Evolutionary conservation across 1,284 basidiomycete genomes (phyloP).

Genomic region (Cerrena zonata): DNA sequence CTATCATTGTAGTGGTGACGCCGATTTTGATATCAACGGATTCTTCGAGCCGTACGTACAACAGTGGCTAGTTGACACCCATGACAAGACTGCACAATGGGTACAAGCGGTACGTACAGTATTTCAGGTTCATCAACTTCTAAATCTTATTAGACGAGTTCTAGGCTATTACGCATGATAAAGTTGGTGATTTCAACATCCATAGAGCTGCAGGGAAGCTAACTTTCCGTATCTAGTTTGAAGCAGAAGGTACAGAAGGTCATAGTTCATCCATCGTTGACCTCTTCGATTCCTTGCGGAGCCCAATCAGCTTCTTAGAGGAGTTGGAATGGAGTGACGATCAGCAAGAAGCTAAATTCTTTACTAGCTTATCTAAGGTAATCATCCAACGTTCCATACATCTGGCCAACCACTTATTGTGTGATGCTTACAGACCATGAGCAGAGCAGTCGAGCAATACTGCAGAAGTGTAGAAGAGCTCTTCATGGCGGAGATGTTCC

Average conservation of each 20-base stretch:
- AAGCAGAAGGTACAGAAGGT: constrained; percentile 76
- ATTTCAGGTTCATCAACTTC: too few species aligned
- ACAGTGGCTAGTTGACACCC: constrained; percentile 87
- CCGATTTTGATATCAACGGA: constrained; percentile 61
- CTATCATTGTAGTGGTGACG: constrained; percentile 36
- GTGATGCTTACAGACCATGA: constrained; percentile 62
- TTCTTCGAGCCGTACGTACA: constrained; percentile 88
- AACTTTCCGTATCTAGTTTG: constrained; percentile 72
- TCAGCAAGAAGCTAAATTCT: constrained; percentile 85
- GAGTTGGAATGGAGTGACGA: constrained; percentile 89
- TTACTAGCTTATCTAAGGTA: constrained; percentile 82
- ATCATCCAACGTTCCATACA: background rate
- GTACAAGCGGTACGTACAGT: constrained; percentile 70
- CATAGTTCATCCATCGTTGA: constrained; percentile 96
- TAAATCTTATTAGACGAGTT: constrained; percentile 7
- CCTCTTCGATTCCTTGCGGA: constrained; percentile 89
- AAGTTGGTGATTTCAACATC: constrained; percentile 57
- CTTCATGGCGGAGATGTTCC: constrained; percentile 93
- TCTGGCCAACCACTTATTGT: background rate
- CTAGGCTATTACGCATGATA: constrained; percentile 81
- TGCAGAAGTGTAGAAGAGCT: constrained; percentile 82
- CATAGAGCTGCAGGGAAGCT: background rate
- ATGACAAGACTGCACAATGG: constrained; percentile 90
- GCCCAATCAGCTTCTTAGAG: constrained; percentile 83
- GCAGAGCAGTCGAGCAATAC: constrained; percentile 89